Percentiles rank a stretch among this genome's conserved stretches.
phyloP scores from a whole-genome alignment of 2,329 filamentous ascomycete species.

The Incumbomyces lentus region DNA sequence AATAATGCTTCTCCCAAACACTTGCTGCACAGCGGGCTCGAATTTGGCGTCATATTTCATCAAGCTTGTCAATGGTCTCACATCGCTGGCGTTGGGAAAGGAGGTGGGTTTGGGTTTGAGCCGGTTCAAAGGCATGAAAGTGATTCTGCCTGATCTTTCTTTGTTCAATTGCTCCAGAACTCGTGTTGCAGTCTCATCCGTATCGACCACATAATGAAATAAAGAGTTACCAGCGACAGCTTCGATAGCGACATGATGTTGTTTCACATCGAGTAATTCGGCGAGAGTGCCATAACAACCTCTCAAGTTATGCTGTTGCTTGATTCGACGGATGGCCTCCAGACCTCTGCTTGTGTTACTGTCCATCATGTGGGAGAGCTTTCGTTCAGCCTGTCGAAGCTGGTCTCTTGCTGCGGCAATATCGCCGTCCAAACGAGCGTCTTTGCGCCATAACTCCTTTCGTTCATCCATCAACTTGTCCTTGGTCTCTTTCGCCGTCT shows the following conservation, averaged over 20 bases:
- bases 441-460: constrained; percentile 77
- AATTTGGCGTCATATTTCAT: constrained; percentile 66
- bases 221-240: constrained; percentile 85
- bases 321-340: constrained; percentile 74
- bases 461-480: constrained; percentile 77
- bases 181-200: constrained; percentile 72
- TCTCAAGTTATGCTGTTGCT: constrained; percentile 64
- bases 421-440: constrained; percentile 73
- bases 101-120: constrained; percentile 61
- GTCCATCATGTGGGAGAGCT: constrained; percentile 78
- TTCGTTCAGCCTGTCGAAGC: constrained; percentile 64
- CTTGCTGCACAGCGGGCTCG: constrained; percentile 80
- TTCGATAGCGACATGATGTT: constrained; percentile 84
- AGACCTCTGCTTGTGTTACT: constrained; percentile 76
- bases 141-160: constrained; percentile 73
- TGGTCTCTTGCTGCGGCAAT: constrained; percentile 67
- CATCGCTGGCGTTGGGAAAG: constrained; percentile 76
- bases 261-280: constrained; percentile 78
- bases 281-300: constrained; percentile 89
- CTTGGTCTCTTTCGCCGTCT: constrained; percentile 64
- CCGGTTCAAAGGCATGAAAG: constrained; percentile 86
- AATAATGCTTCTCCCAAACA: constrained; percentile 91
- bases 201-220: constrained; percentile 94
- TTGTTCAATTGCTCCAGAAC: constrained; percentile 71
- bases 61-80: constrained; percentile 76